Evolutionary conservation across 306 rosid species (phyloP).

Genomic region (Dalbergia cultrata): DNA sequence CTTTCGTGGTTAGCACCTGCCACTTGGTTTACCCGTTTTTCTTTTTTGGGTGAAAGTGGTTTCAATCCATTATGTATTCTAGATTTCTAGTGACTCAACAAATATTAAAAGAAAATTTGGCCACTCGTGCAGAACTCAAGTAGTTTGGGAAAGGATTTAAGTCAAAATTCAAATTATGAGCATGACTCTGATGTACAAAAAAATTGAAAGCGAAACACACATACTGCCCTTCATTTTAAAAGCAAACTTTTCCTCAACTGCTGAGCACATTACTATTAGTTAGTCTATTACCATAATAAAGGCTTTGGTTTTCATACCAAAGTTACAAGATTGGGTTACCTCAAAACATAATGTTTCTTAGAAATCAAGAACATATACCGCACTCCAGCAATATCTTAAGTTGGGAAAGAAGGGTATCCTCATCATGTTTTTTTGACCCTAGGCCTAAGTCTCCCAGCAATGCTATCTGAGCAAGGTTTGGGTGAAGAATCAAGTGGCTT

Average conservation of each 20-base stretch:
- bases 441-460: constrained; percentile 67
- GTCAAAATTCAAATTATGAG: not conserved
- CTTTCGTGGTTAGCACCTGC: too few relatives aligned
- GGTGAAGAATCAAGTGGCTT: constrained; percentile 44
- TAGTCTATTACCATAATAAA: not conserved
- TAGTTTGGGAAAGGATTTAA: not conserved
- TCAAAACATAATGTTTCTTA: constrained; percentile 36
- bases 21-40: too few relatives aligned
- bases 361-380: constrained; percentile 19
- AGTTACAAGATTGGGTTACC: not conserved
- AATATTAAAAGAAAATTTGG: too few relatives aligned
- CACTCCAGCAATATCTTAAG: constrained; percentile 17
- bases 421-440: constrained; percentile 53
- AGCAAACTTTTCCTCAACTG: not conserved
- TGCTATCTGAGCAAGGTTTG: constrained; percentile 42
- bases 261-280: too few relatives aligned
- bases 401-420: not conserved
- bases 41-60: too few relatives aligned
- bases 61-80: too few relatives aligned
- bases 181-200: not conserved
- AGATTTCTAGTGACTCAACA: too few relatives aligned
- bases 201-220: not conserved
- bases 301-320: not conserved
- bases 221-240: not conserved
- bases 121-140: not conserved